A percentile compares a stretch with the other conserved stretches of the same genome.
phyloP scores from a whole-genome alignment of 805 yeast species.

The Ogataea saltuana region DNA sequence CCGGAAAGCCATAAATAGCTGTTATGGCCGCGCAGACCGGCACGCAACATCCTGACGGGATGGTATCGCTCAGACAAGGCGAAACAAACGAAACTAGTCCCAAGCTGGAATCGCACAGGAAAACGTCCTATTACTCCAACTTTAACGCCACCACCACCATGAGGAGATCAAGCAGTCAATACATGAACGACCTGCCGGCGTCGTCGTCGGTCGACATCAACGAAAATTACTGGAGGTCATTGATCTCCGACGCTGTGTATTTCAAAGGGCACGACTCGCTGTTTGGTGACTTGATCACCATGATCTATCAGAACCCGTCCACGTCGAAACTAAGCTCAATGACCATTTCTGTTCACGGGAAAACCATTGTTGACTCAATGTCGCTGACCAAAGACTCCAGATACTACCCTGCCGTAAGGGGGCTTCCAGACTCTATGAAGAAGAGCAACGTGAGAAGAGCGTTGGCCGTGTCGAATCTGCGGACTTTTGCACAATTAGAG shows the following conservation, averaged over 20 bases:
- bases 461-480: constrained; percentile 70
- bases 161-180: constrained; percentile 23
- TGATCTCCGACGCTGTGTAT: constrained; percentile 52
- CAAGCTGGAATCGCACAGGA: constrained; percentile 9
- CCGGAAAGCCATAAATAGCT: background rate
- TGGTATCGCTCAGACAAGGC: too few species aligned
- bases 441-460: constrained; percentile 67
- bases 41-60: background rate
- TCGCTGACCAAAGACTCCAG: constrained; percentile 61
- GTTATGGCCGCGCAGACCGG: background rate
- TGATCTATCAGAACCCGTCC: constrained; percentile 51
- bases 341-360: constrained; percentile 66
- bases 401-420: constrained; percentile 78
- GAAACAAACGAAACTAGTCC: too few species aligned
- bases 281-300: constrained; percentile 47
- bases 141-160: constrained; percentile 23
- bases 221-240: constrained; percentile 40
- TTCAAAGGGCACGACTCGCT: constrained; percentile 52
- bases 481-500: constrained; percentile 63
- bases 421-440: constrained; percentile 50
- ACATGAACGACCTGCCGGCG: constrained; percentile 16
- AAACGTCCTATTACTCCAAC: constrained; percentile 22
- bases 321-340: constrained; percentile 52
- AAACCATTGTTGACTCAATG: constrained; percentile 56
- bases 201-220: constrained; percentile 19